These are phyloP conservation scores for Didymella glomerata DNA, from an alignment of 2,329 filamentous ascomycete genomes.

Conservation along the genomic window DNA sequence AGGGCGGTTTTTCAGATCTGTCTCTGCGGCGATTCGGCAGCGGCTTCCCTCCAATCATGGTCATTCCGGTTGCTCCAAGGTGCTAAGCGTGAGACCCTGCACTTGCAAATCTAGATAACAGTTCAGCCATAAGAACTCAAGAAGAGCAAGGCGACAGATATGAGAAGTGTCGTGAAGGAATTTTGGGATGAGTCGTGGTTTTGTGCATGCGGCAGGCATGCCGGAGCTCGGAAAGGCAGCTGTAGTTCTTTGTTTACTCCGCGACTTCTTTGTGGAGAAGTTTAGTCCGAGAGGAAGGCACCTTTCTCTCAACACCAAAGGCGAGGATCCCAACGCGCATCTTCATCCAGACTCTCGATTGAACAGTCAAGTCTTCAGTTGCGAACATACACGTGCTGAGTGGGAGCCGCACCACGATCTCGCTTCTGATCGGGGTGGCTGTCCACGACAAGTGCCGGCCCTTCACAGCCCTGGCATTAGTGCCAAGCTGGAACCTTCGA, in stretches of 20 bases:
- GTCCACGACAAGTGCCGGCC: not conserved
- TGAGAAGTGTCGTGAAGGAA: not conserved
- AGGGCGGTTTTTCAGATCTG: not conserved
- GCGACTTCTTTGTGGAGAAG: not conserved
- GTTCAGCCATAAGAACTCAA: not conserved
- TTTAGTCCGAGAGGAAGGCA: not conserved
- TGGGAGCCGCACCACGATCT: not conserved
- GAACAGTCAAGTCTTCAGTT: not conserved
- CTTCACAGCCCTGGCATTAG: not conserved
- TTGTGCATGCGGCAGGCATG: constrained; percentile 6
- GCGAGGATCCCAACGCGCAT: not conserved
- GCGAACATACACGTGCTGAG: not conserved
- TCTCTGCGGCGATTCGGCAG: constrained; percentile 1
- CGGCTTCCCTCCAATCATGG: constrained; percentile 4
- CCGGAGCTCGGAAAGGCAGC: constrained; percentile 12
- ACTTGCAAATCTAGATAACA: not conserved
- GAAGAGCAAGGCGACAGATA: not conserved
- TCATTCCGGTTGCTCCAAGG: not conserved
- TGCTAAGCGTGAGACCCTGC: not conserved
- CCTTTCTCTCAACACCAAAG: not conserved
- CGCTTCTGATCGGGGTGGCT: not conserved
- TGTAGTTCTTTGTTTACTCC: constrained; percentile 12
- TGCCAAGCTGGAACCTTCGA: not conserved
- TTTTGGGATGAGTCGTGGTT: constrained; percentile 5
- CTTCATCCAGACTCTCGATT: not conserved